These are phyloP conservation scores for Neohortaea acidophila DNA, from an alignment of 495 filamentous ascomycete genomes.

Conservation along the genomic window DNA sequence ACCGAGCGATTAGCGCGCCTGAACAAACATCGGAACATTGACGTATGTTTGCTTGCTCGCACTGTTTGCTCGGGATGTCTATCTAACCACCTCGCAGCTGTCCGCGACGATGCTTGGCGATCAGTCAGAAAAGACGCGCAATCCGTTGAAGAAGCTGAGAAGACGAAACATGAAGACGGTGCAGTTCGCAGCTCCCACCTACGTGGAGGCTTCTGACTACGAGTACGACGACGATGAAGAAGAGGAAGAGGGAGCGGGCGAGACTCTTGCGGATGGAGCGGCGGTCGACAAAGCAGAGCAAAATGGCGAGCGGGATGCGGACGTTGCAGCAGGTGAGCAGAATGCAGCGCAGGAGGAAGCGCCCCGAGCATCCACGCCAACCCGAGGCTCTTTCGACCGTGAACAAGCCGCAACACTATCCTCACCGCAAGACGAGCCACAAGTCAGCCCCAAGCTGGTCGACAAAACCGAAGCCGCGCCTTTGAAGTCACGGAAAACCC, in stretches of 20 bases:
- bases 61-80: slow-evolving; percentile 1
- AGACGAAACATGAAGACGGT: slow-evolving; percentile 80
- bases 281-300: slow-evolving; percentile 18
- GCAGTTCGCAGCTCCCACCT: slow-evolving; percentile 71
- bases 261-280: slow-evolving; percentile 5
- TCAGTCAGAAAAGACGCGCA: slow-evolving; percentile 74
- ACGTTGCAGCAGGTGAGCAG: slow-evolving; percentile 17
- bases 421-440: slow-evolving; percentile 10
- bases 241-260: slow-evolving; percentile 30
- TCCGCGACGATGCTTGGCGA: slow-evolving; percentile 91
- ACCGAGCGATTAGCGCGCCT: slow-evolving; percentile 83
- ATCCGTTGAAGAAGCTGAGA: slow-evolving; percentile 77
- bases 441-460: slow-evolving; percentile 12
- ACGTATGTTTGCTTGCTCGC: slow-evolving; percentile 42
- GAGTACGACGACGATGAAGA: slow-evolving; percentile 88
- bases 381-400: slow-evolving; percentile 15
- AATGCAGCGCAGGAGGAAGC: slow-evolving; percentile 5
- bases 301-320: slow-evolving; percentile 18
- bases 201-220: slow-evolving; percentile 77
- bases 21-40: slow-evolving; percentile 96
- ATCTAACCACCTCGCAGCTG: slow-evolving; percentile 43
- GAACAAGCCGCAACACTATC: slow-evolving; percentile 11
- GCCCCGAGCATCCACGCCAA: slow-evolving; percentile 4
- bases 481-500: slow-evolving; percentile 58
- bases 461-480: slow-evolving; percentile 21